Base-by-base conservation (phyloP, 441 rosid species). In the Lepidium campestre region DNA sequence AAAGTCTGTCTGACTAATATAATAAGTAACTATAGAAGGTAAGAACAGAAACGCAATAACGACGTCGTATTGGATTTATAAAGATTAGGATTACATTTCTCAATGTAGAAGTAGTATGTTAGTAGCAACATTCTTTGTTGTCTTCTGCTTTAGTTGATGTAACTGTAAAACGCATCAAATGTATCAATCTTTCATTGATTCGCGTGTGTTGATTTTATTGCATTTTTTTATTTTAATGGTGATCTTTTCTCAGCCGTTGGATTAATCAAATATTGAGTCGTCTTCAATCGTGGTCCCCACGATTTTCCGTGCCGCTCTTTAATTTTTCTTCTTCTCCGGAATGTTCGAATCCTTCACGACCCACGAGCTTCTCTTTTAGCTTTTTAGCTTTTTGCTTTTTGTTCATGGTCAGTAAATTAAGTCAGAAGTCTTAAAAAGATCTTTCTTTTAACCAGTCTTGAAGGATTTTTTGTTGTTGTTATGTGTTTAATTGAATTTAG, bases 141-240 rank as follows among this genome's bases (percentile, higher is more conserved):
- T 29, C 52, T 65, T 72, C 1, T 72, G 53, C 36, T 50, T 14
- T 58, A 49, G 68, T 52, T 60, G 72, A 72, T 72, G 67, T 44
- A 52, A 66, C 72, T 53, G 68, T 67, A 53, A 73, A 66, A 52
- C 63, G 63, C 39, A 66, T 72, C 67, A 65, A 72, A 65, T 39
- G 67, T 59, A 72, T 65, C 75, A 72, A 57, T 64, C 40, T 57
- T 32, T 60, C 68, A 73, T 73, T 67, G 72, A 67, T 73, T 73
- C 72, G 76, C 76, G 72, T 66, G 77, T 66, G 50, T 27, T 18
- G 67, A 50, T 66, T 73, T 66, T 47, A 29, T 54, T 67, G 29
- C 64, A 4, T 4, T 2, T 50, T 10, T 53, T 39, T 6, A 1
- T 5, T 34, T 9, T 37, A 36, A 40, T 23, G 37, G 67, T 15